Percentiles rank a stretch among this genome's conserved stretches.
These are phyloP conservation scores for Monilinia laxa DNA, from an alignment of 2,329 filamentous ascomycete species.

Conservation along the genomic window DNA sequence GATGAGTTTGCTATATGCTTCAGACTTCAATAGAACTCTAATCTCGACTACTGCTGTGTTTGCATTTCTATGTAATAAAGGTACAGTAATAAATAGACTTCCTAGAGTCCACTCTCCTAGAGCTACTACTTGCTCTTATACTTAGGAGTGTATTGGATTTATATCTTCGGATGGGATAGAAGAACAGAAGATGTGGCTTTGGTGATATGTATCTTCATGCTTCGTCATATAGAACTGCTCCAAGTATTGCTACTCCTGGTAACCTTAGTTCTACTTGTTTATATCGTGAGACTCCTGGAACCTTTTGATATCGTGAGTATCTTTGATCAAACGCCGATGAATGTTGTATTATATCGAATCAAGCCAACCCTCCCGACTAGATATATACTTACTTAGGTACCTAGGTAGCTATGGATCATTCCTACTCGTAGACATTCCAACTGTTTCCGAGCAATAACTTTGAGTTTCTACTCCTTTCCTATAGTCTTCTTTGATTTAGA, in stretches of 20 bases:
- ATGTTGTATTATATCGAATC: neutral
- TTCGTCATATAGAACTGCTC: neutral
- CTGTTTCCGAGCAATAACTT: too few relatives aligned
- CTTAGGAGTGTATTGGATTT: neutral
- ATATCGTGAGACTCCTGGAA: too few relatives aligned
- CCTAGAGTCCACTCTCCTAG: too few relatives aligned
- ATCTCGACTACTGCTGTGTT: neutral
- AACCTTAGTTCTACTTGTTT: too few relatives aligned
- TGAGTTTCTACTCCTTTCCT: neutral
- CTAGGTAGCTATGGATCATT: too few relatives aligned
- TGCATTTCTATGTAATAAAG: neutral
- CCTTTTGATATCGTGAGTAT: neutral
- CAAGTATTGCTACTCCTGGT: neutral
- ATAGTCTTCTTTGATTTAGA: neutral
- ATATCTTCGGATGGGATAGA: neutral
- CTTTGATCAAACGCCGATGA: neutral
- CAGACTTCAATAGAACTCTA: neutral
- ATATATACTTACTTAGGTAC: too few relatives aligned
- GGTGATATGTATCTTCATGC: slow-evolving; percentile 1
- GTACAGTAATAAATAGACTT: too few relatives aligned
- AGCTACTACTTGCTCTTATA: neutral
- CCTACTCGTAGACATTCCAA: too few relatives aligned
- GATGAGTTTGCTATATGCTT: neutral
- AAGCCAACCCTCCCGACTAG: too few relatives aligned
- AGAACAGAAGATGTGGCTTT: neutral